Base-by-base conservation (phyloP, 148 eudicot genomes). In the Euryodendron excelsum region DNA sequence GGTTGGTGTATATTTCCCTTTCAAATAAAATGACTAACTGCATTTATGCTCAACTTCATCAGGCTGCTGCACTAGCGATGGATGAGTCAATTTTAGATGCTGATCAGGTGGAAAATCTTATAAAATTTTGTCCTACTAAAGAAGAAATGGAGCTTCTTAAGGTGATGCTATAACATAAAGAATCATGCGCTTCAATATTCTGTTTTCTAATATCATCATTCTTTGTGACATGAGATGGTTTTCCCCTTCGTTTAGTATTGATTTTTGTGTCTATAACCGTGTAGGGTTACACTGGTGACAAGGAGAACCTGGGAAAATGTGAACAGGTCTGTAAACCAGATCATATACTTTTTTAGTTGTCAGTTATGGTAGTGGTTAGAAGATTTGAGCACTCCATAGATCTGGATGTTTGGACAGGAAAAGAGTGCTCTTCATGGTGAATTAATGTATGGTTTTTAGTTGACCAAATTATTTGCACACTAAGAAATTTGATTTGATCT, bases 81-180 rank as follows among this genome's bases (percentile, higher is more conserved):
- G 95, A 96, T 78, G 99, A 91, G 60, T 89, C 99, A 67, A 80
- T 93, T 87, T 85, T 96, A 84, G 99, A 96, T 88, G 99, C 95
- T 72, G 99, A 96, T 86, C 99, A 96, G 86, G 99, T 96, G 72
- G 99, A 96, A 80, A 96, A 93, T 81, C 93, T 96, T 39, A 90
- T 96, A 52, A 96, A 96, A 72, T 96, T 96, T 81, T 96, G 99
- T 86, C 99, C 99, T 47, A 90, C 93, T 33, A 96, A 96, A 86
- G 99, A 96, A 80, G 99, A 96, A 91, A 96, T 96, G 99, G 99
- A 96, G 68, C 89, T 85, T 76, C 91, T 96, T 56, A 91, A 90
- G 99, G 99, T 93, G 72, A 79, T 72, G 31, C 66, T 52, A 50
- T 75, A 73, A 30, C 64, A 53, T 36, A 52, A 50, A 72, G 82